Conservation (phyloP, 2,329 filamentous ascomycete species). For the Xylaria sp. region DNA sequence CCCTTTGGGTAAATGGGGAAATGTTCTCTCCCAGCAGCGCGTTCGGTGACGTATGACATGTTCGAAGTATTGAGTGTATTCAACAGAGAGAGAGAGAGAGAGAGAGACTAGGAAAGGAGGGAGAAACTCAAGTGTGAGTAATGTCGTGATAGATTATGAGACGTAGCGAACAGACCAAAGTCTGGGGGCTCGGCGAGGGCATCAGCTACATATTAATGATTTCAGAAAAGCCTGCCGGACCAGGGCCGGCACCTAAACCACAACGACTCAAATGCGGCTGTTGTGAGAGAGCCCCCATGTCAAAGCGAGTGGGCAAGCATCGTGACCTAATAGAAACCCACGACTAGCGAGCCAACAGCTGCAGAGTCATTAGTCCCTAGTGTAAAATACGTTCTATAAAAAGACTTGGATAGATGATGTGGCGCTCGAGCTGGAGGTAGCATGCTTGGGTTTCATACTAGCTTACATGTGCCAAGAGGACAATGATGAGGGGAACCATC, state of each 20-base stretch:
- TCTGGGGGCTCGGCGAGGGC: neutral
- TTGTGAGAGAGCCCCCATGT: neutral
- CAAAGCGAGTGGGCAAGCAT: neutral
- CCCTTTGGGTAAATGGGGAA: conserved; percentile 58
- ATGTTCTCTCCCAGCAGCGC: conserved; percentile 56
- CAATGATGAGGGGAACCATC: neutral
- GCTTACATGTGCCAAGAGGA: neutral
- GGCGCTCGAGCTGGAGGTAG: conserved; percentile 26
- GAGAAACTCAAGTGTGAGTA: neutral
- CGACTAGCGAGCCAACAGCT: neutral
- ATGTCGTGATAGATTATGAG: neutral
- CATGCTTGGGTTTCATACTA: conserved; percentile 5
- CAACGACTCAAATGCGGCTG: neutral
- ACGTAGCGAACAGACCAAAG: neutral
- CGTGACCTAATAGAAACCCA: neutral
- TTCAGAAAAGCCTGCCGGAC: neutral
- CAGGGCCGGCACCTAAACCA: neutral
- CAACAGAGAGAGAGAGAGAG: neutral
- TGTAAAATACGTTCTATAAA: conserved; percentile 25
- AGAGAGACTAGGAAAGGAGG: conserved; percentile 4
- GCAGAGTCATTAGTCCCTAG: neutral
- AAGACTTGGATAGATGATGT: conserved; percentile 33
- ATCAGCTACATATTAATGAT: conserved; percentile 26
- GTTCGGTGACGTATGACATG: conserved; percentile 47
- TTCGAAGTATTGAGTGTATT: conserved; percentile 11